A percentile compares a stretch with the other conserved stretches of the same genome.
Evolutionary conservation across 192 early-diverging fungal genomes (phyloP).

Genomic region (Fimicolochytrium jonesii): DNA sequence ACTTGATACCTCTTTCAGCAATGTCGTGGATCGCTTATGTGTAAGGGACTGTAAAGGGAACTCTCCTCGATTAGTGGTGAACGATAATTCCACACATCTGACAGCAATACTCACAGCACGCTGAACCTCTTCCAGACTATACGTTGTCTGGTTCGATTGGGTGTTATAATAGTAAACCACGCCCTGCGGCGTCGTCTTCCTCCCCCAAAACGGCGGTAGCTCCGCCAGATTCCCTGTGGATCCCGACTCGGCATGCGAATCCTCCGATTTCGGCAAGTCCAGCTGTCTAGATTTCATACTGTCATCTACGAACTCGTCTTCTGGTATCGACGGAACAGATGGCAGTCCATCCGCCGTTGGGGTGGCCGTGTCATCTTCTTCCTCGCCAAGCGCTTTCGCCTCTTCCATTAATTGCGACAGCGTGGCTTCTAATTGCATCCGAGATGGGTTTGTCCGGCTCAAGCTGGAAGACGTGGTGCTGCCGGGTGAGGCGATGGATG

Average conservation of each 20-base stretch:
- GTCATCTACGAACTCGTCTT: no score
- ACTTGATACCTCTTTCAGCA: background rate
- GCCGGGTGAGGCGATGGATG: background rate
- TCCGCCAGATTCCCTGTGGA: background rate
- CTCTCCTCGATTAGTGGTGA: conserved; percentile 13
- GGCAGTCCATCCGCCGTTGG: background rate
- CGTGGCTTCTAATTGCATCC: conserved; percentile 7
- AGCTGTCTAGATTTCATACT: background rate
- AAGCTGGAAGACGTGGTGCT: conserved; percentile 13
- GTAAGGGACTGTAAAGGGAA: conserved; percentile 7
- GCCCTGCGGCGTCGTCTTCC: conserved; percentile 36
- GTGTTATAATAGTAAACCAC: conserved; percentile 47
- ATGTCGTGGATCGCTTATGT: background rate
- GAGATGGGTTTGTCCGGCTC: conserved; percentile 15
- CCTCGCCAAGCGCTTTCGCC: conserved; percentile 12
- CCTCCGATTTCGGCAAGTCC: conserved; percentile 11
- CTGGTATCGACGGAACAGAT: no score
- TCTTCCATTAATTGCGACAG: conserved; percentile 24
- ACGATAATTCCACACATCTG: no score
- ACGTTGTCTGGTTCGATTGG: conserved; percentile 49
- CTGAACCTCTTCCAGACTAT: conserved; percentile 38
- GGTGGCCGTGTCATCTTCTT: conserved; percentile 4
- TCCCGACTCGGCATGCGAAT: background rate
- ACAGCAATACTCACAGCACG: conserved; percentile 32
- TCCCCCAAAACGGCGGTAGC: conserved; percentile 46